phyloP scores from a whole-genome alignment of 495 filamentous ascomycete genomes.

The Pyrenula aspistea region DNA sequence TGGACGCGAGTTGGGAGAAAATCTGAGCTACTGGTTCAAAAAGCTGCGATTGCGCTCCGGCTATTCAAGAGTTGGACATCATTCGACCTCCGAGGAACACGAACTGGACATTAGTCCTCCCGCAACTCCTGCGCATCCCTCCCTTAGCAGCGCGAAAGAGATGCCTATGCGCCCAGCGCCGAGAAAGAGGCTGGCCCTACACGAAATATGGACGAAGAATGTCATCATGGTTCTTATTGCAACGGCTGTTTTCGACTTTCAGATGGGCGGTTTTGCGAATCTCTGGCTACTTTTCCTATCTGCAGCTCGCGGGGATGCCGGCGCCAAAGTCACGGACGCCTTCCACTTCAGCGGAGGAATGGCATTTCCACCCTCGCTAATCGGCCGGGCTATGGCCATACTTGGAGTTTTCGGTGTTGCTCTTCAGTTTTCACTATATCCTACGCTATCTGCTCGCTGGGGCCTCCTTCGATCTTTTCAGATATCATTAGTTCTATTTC shows the following conservation, averaged over 20 bases:
- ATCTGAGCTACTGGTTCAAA: neutral
- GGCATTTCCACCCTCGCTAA: conserved; percentile 58
- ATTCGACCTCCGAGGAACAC: conserved; percentile 2
- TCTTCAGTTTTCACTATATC: conserved; percentile 71
- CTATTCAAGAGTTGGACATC: neutral
- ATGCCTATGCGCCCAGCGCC: neutral
- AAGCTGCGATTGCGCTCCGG: neutral
- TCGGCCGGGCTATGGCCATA: conserved; percentile 69
- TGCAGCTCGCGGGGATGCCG: conserved; percentile 54
- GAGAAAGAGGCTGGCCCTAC: conserved; percentile 35
- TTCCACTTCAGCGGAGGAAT: conserved; percentile 74
- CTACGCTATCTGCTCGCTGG: conserved; percentile 48
- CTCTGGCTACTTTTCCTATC: conserved; percentile 80
- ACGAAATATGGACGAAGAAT: conserved; percentile 69
- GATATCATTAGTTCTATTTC: conserved; percentile 58
- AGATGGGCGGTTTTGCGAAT: conserved; percentile 70
- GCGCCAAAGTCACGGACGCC: conserved; percentile 26
- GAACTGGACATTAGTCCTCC: conserved; percentile 20
- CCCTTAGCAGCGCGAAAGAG: neutral
- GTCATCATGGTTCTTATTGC: conserved; percentile 55
- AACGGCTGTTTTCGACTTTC: conserved; percentile 60
- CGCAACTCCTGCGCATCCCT: conserved; percentile 25
- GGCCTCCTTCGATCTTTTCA: conserved; percentile 61
- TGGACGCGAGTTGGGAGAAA: neutral
- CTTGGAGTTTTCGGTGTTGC: conserved; percentile 64